A percentile compares a stretch with the other conserved stretches of the same genome.
phyloP scores from a whole-genome alignment of 1,284 basidiomycete genomes.

The Exobasidium rhododendri region DNA sequence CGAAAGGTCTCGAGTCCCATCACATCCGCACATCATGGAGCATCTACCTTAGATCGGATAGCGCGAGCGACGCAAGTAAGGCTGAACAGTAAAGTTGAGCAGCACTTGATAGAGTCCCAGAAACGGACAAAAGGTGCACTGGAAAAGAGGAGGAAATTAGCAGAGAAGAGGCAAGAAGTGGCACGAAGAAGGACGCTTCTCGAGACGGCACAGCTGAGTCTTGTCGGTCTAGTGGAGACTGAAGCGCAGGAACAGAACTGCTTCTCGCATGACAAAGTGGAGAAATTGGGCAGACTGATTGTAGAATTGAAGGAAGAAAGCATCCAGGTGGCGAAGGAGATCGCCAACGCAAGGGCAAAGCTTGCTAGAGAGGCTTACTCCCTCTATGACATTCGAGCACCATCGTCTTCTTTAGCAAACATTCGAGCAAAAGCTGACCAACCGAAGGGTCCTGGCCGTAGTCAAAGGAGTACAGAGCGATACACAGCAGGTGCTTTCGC shows the following conservation, averaged over 20 bases:
- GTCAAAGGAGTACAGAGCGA: conserved; percentile 23
- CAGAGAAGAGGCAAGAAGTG: conserved; percentile 1
- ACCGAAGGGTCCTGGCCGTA: conserved; percentile 7
- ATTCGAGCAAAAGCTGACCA: not conserved
- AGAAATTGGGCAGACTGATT: not conserved
- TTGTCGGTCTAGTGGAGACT: conserved; percentile 17
- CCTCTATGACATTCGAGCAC: conserved; percentile 25
- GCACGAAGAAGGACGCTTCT: not conserved
- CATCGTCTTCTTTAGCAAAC: conserved; percentile 1
- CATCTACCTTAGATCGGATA: not conserved
- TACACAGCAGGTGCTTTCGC: conserved; percentile 36
- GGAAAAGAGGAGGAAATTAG: conserved; percentile 17
- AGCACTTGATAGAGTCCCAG: not conserved
- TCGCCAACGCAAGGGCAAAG: conserved; percentile 19
- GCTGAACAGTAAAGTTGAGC: not conserved
- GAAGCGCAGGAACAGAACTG: not conserved
- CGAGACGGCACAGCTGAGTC: conserved; percentile 5
- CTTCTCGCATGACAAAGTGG: not conserved
- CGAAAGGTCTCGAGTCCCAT: not conserved
- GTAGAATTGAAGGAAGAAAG: conserved; percentile 20
- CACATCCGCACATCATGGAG: not conserved
- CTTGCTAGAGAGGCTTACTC: conserved; percentile 29
- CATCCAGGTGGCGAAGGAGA: conserved; percentile 14
- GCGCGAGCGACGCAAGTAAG: not conserved
- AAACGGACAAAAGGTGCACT: not conserved